Evolutionary conservation across 352 stramenopile species (phyloP).

Genomic region (Pythium utonaiense): DNA sequence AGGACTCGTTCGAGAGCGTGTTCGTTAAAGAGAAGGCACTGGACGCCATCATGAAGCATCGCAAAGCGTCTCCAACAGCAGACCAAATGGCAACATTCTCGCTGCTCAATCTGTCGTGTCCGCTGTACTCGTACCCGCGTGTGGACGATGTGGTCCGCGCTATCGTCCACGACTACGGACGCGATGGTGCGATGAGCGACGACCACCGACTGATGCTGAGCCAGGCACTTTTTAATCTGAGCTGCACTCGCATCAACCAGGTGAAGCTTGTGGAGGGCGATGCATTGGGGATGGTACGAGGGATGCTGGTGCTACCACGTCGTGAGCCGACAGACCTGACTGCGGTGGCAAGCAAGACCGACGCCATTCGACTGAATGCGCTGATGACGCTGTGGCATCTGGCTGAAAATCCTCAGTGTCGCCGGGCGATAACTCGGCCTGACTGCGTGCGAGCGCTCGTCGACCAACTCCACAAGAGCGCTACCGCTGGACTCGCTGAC

Average conservation of each 20-base stretch:
- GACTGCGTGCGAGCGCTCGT: constrained; percentile 49
- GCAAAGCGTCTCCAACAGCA: constrained; percentile 30
- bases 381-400: constrained; percentile 52
- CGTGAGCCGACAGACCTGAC: constrained; percentile 7
- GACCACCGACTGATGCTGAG: constrained; percentile 44
- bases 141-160: constrained; percentile 62
- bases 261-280: constrained; percentile 62
- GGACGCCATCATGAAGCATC: constrained; percentile 52
- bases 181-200: constrained; percentile 23
- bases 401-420: constrained; percentile 45
- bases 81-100: constrained; percentile 47
- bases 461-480: constrained; percentile 31
- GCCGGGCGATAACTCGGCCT: constrained; percentile 39
- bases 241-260: constrained; percentile 58
- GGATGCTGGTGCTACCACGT: constrained; percentile 14
- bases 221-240: constrained; percentile 65
- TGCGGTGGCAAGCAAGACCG: not conserved
- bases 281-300: constrained; percentile 32
- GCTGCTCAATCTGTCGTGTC: constrained; percentile 68
- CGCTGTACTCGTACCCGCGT: constrained; percentile 57
- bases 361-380: constrained; percentile 39
- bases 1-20: constrained; percentile 54
- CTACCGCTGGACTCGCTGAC: constrained; percentile 16
- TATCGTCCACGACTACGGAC: constrained; percentile 43
- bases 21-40: constrained; percentile 78